These are phyloP conservation scores for Hypoxylon intermedium DNA, from an alignment of 495 filamentous ascomycete species.

Conservation along the genomic window DNA sequence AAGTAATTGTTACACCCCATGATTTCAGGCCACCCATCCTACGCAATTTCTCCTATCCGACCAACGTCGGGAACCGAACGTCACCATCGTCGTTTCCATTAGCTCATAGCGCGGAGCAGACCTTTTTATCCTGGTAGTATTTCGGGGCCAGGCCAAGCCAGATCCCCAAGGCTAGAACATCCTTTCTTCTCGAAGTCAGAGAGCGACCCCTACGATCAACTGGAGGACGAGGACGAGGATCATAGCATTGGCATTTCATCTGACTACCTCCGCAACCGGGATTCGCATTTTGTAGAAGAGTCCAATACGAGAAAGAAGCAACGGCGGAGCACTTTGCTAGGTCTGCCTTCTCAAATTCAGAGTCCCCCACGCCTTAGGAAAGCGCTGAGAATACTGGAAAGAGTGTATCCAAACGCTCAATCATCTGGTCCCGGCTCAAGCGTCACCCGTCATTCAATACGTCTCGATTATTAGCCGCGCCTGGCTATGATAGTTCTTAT, in stretches of 20 bases:
- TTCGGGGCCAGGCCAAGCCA: conserved; percentile 20
- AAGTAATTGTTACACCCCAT: conserved; percentile 10
- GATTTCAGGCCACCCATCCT: conserved; percentile 29
- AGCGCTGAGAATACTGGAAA: conserved; percentile 38
- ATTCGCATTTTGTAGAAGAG: conserved; percentile 16
- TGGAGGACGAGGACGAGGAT: conserved; percentile 16
- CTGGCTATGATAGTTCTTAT: conserved; percentile 4
- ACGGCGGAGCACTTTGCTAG: conserved; percentile 34
- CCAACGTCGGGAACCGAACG: conserved; percentile 18
- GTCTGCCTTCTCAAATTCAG: conserved; percentile 27
- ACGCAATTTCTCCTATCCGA: conserved; percentile 45
- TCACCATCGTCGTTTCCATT: conserved; percentile 11
- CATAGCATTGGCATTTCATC: conserved; percentile 3
- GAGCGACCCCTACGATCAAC: conserved; percentile 21
- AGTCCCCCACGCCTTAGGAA: conserved; percentile 38
- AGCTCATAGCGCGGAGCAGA: conserved; percentile 6
- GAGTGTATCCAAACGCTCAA: conserved; percentile 22
- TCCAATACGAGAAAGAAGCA: conserved; percentile 28
- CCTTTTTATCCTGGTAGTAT: conserved; percentile 31
- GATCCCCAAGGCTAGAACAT: conserved; percentile 29
- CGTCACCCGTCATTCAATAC: conserved; percentile 34
- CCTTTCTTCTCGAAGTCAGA: conserved; percentile 41
- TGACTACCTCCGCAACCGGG: conserved; percentile 11
- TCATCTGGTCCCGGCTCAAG: conserved; percentile 33
- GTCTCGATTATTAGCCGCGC: conserved; percentile 23